Evolutionary conservation across 2,329 filamentous ascomycete species (phyloP), one percentile per base, ranked within the genome.

Genomic region (Ophiostoma fasciatum): DNA sequence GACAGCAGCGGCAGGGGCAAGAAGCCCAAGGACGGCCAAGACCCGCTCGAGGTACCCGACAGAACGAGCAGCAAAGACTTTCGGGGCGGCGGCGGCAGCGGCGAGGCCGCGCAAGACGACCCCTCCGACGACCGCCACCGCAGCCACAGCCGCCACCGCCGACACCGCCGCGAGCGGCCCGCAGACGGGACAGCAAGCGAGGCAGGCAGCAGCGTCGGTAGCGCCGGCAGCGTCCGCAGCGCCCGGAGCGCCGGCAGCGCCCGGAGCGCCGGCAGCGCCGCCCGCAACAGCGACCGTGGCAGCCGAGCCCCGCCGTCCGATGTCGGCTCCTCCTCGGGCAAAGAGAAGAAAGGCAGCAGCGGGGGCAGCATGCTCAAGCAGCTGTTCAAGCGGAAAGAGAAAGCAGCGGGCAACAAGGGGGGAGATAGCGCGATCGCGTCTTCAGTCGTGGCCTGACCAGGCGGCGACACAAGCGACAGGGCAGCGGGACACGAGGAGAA

Each of bases 341-440:
- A 59, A n/a, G n/a, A n/a, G n/a, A n/a, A n/a, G n/a, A n/a, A n/a
- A n/a, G n/a, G n/a, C n/a, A n/a, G n/a, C n/a, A n/a, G n/a, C n/a
- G n/a, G 37, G 10, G 23, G 30, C 28, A 72, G 63, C 48, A 68
- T 74, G 67, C 60, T 75, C 43, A 74, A 72, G 57, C 54, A 61
- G 3, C 44, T 74, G 39, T 74, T 75, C 49, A 69, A 66, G 58
- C 66, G 60, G 54, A 71, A 68, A 54, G n/a, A 67, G 66, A 52
- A 58, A 63, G 17, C 59, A 54, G n/a, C n/a, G 48, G 61, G 62
- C 26, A 56, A 58, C 37, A 53, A 53, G 32, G 49, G 52, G 23
- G 17, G 31, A 10, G n/a, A 22, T 2, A 19, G 27, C 3, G 12
- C 13, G 6, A 7, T 20, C 1, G 14, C 30, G 15, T n/a, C n/a